These are phyloP conservation scores for Astrocystis sublimbata DNA, from an alignment of 495 filamentous ascomycete genomes.

Conservation along the genomic window DNA sequence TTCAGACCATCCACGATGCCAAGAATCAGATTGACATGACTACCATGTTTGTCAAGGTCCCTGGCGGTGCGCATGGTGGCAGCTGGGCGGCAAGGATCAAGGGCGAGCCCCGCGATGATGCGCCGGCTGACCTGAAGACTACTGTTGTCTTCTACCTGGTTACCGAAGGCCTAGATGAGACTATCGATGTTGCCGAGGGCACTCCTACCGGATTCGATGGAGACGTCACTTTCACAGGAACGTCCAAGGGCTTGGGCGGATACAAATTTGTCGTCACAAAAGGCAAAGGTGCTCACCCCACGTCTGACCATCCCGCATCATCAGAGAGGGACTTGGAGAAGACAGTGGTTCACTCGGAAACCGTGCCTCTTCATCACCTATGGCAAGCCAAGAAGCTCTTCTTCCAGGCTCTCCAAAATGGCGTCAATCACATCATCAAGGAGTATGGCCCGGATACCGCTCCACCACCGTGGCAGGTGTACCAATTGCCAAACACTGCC, in stretches of 20 bases:
- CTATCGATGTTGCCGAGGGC: slow-evolving; percentile 56
- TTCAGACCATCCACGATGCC: slow-evolving; percentile 85
- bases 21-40: slow-evolving; percentile 86
- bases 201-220: slow-evolving; percentile 64
- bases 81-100: slow-evolving; percentile 90
- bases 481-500: slow-evolving; percentile 70
- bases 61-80: slow-evolving; percentile 83
- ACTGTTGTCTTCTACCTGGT: slow-evolving; percentile 78
- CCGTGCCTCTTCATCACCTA: slow-evolving; percentile 64
- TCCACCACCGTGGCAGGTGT: slow-evolving; percentile 84
- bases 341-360: slow-evolving; percentile 72
- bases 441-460: slow-evolving; percentile 69
- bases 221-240: slow-evolving; percentile 74
- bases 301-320: slow-evolving; percentile 62
- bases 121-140: slow-evolving; percentile 62
- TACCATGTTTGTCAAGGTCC: slow-evolving; percentile 90
- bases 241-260: slow-evolving; percentile 72
- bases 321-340: slow-evolving; percentile 65
- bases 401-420: slow-evolving; percentile 74
- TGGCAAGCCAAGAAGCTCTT: slow-evolving; percentile 89
- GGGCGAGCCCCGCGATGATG: slow-evolving; percentile 73
- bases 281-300: slow-evolving; percentile 61
- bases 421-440: slow-evolving; percentile 65
- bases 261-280: slow-evolving; percentile 80
- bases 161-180: slow-evolving; percentile 71